These are phyloP conservation scores for Aquanectria penicillioides DNA, from an alignment of 2,329 filamentous ascomycete species.

Conservation along the genomic window DNA sequence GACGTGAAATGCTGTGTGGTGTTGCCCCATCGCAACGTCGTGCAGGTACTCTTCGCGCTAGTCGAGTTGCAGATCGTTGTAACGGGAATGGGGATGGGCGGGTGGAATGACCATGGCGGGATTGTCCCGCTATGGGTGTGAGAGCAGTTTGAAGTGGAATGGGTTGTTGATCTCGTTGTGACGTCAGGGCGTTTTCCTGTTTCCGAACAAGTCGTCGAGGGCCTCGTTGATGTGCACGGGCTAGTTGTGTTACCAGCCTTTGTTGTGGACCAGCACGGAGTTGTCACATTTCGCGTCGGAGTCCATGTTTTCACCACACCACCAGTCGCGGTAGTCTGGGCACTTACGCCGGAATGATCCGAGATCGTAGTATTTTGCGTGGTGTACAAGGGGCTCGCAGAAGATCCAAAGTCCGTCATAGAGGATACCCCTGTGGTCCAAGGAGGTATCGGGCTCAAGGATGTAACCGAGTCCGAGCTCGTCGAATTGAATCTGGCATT, in stretches of 20 bases:
- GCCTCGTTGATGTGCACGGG: constrained; percentile 22
- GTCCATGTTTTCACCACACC: constrained; percentile 5
- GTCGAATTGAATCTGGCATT: constrained; percentile 11
- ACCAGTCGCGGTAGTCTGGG: constrained; percentile 15
- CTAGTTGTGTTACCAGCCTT: constrained; percentile 4
- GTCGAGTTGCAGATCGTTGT: constrained; percentile 38
- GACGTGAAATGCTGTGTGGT: constrained; percentile 21
- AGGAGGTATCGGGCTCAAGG: constrained; percentile 1
- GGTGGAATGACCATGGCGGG: constrained; percentile 20
- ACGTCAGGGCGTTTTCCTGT: constrained; percentile 1
- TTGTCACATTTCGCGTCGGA: constrained; percentile 18
- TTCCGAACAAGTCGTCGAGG: constrained; percentile 30
- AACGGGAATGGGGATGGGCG: constrained; percentile 20
- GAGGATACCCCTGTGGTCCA: constrained; percentile 22
- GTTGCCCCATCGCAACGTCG: constrained; percentile 30
- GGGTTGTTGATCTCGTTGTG: background rate
- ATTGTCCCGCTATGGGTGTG: background rate
- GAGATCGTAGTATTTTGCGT: constrained; percentile 31
- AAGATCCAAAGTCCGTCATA: constrained; percentile 13
- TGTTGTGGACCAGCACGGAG: constrained; percentile 6
- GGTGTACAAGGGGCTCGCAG: constrained; percentile 15
- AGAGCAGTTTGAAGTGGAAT: constrained; percentile 26
- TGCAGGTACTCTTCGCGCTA: constrained; percentile 28
- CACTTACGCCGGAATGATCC: constrained; percentile 4
- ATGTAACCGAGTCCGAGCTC: background rate